Evolutionary conservation across 306 rosid genomes (phyloP).

Genomic region (Canavalia ensiformis): DNA sequence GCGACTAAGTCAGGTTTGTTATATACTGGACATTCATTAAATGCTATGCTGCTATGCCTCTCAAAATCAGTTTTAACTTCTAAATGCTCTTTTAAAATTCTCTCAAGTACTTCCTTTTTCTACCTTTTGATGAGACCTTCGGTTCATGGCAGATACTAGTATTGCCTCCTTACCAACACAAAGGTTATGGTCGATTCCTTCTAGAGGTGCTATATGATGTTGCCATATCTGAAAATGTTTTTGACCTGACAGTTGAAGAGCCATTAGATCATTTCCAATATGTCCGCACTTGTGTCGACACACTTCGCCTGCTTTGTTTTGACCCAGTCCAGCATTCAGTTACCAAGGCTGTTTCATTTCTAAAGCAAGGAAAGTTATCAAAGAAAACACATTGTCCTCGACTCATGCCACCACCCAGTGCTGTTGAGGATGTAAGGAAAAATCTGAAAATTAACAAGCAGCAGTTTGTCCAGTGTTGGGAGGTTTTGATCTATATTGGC

Average conservation of each 20-base stretch:
- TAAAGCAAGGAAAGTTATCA: conserved; percentile 73
- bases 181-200: conserved; percentile 87
- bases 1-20: conserved; percentile 86
- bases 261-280: conserved; percentile 84
- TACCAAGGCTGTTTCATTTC: conserved; percentile 63
- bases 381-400: conserved; percentile 73
- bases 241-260: conserved; percentile 90
- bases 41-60: conserved; percentile 36
- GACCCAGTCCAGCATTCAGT: conserved; percentile 66
- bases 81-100: conserved; percentile 23
- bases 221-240: conserved; percentile 76
- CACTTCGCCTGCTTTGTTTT: conserved; percentile 66
- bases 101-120: background rate
- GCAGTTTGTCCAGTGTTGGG: conserved; percentile 95
- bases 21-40: conserved; percentile 26
- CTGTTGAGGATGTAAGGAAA: conserved; percentile 67
- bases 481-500: conserved; percentile 79
- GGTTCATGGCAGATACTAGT: conserved; percentile 71
- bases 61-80: conserved; percentile 15
- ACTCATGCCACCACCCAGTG: conserved; percentile 66
- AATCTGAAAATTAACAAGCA: conserved; percentile 81
- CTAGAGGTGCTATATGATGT: conserved; percentile 75
- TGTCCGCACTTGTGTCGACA: conserved; percentile 81
- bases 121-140: conserved; percentile 33
- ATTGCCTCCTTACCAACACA: conserved; percentile 87